These are phyloP conservation scores for Xylaria acuta DNA, from an alignment of 495 filamentous ascomycete species.

Conservation along the genomic window DNA sequence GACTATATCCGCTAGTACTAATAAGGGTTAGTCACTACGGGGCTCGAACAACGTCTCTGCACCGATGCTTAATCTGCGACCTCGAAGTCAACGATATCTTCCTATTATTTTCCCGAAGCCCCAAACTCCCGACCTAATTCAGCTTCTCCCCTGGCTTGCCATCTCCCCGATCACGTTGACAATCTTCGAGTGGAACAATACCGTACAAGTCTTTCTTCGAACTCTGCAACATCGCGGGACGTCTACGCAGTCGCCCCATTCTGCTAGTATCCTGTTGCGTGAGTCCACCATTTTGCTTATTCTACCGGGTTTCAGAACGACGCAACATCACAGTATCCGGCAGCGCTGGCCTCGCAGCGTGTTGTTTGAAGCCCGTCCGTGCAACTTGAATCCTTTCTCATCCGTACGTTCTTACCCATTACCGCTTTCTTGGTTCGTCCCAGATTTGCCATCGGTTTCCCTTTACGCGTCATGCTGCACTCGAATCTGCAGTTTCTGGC, in stretches of 20 bases:
- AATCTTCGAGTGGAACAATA: slow-evolving; percentile 11
- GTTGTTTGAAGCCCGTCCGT: not conserved
- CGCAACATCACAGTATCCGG: not conserved
- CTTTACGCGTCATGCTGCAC: not conserved
- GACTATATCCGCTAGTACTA: not conserved
- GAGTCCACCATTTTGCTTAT: not conserved
- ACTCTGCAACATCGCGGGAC: not conserved
- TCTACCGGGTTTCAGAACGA: not conserved
- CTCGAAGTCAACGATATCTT: not conserved
- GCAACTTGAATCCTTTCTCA: slow-evolving; percentile 1
- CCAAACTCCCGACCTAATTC: not conserved
- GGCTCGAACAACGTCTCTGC: not conserved
- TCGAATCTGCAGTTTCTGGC: not conserved
- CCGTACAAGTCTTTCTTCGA: not conserved
- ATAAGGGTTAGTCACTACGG: not conserved
- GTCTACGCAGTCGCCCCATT: not conserved
- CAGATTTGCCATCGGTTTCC: not conserved
- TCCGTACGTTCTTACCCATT: not conserved
- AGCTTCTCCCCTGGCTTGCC: not conserved
- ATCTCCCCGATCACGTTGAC: not conserved
- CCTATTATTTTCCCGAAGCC: not conserved
- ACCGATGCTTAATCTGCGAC: not conserved
- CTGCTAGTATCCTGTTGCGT: not conserved
- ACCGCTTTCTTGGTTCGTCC: not conserved
- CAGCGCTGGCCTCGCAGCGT: not conserved